phyloP scores from a whole-genome alignment of 164 flowering plant genomes.

The Vitis amurensis region DNA sequence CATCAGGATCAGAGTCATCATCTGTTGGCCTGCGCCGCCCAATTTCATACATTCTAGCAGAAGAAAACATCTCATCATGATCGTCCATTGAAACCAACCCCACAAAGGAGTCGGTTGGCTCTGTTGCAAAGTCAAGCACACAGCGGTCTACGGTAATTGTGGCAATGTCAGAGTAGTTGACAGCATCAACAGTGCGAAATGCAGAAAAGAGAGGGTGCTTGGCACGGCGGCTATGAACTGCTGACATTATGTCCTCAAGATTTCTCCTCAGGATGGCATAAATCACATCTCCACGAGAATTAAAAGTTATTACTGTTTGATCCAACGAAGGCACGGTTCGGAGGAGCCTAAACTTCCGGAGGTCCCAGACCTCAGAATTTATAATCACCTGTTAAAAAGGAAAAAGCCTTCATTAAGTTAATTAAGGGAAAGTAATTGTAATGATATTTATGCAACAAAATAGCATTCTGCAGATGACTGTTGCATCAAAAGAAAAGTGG shows the following conservation, averaged over 20 bases:
- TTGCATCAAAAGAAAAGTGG: neutral
- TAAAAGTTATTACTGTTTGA: conserved; percentile 80
- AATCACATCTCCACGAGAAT: conserved; percentile 80
- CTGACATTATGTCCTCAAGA: conserved; percentile 80
- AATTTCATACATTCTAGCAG: conserved; percentile 84
- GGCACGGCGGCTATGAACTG: conserved; percentile 69
- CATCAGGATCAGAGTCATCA: conserved; percentile 97
- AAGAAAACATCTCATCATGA: conserved; percentile 81
- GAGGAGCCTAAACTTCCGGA: conserved; percentile 78
- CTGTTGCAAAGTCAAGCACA: conserved; percentile 86
- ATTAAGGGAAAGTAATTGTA: too few species aligned
- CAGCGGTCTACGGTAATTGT: conserved; percentile 88
- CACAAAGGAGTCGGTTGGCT: conserved; percentile 84
- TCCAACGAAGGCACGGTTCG: conserved; percentile 88
- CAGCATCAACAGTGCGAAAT: conserved; percentile 85
- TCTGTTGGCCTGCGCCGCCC: conserved; percentile 87
- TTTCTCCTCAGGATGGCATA: conserved; percentile 86
- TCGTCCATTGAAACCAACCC: conserved; percentile 93
- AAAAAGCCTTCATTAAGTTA: neutral
- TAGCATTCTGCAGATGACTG: too few species aligned
- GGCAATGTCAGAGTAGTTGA: conserved; percentile 90
- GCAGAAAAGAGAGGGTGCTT: conserved; percentile 85
- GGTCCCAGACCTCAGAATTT: conserved; percentile 97
- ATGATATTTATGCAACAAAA: too few species aligned
- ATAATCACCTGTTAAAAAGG: conserved; percentile 67